Conservation (phyloP, 257 asterid genomes). For the Solanum rostratum region DNA sequence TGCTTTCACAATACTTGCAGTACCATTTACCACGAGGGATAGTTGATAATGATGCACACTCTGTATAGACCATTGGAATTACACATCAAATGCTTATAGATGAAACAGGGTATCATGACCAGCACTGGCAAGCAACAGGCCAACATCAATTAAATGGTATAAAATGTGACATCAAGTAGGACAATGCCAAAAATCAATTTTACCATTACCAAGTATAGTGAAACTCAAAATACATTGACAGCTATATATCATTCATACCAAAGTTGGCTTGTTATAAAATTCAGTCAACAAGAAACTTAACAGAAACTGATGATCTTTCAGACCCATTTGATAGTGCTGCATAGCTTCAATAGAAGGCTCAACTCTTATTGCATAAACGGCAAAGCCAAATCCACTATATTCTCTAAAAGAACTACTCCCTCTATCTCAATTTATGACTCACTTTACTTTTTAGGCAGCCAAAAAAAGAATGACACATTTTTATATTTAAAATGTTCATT, state of each 20-base stretch:
- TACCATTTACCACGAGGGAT: conserved; percentile 93
- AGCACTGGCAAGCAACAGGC: background rate
- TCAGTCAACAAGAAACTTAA: background rate
- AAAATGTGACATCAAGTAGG: background rate
- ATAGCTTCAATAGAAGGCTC: background rate
- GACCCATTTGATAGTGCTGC: background rate
- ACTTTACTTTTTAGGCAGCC: too few species aligned
- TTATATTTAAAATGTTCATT: too few species aligned
- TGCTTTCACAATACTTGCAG: conserved; percentile 89
- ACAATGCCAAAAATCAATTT: background rate
- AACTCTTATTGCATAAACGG: background rate
- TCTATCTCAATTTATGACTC: too few species aligned
- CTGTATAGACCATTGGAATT: conserved; percentile 35
- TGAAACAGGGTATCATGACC: background rate
- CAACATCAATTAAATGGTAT: background rate
- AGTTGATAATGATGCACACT: conserved; percentile 67
- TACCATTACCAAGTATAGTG: background rate
- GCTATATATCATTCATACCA: background rate
- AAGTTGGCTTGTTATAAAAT: background rate
- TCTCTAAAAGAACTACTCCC: background rate
- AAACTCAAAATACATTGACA: background rate
- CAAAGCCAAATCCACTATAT: background rate
- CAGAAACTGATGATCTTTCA: background rate
- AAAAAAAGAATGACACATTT: too few species aligned
- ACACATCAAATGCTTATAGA: background rate